A percentile compares a stretch with the other conserved stretches of the same genome.
Conservation (phyloP, 2,329 filamentous ascomycete genomes). For the Fusarium sp. region DNA sequence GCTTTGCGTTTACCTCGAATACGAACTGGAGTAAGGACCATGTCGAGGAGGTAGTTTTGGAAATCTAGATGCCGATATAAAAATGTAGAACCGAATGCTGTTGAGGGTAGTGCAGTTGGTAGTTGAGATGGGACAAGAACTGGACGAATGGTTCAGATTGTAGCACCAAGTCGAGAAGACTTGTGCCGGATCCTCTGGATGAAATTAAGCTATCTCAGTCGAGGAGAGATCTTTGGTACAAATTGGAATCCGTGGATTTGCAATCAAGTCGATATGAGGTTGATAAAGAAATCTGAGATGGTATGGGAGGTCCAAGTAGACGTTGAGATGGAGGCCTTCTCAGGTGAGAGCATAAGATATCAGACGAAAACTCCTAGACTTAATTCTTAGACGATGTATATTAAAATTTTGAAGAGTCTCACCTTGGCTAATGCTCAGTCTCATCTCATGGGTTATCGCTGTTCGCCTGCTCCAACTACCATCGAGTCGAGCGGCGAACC, state of each 20-base stretch:
- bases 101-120: neutral
- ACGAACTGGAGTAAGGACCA: constrained; percentile 63
- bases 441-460: neutral
- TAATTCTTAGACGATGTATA: neutral
- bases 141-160: neutral
- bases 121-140: neutral
- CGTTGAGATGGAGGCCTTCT: neutral
- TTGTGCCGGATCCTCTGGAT: neutral
- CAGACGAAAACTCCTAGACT: neutral
- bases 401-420: neutral
- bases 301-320: constrained; percentile 5
- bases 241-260: neutral
- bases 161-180: neutral
- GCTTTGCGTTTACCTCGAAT: constrained; percentile 64
- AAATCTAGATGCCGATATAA: neutral
- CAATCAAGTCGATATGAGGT: neutral
- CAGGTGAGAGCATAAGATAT: neutral
- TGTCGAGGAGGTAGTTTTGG: constrained; percentile 34
- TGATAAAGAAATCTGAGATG: neutral
- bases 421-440: neutral
- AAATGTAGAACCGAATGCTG: neutral
- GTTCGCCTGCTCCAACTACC: neutral
- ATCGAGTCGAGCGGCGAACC: neutral
- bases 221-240: neutral
- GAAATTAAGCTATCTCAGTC: neutral